Percentiles rank a stretch among this genome's conserved stretches.
These are phyloP conservation scores for Heliosperma pusillum DNA, from an alignment of 148 eudicot genomes.

Conservation along the genomic window DNA sequence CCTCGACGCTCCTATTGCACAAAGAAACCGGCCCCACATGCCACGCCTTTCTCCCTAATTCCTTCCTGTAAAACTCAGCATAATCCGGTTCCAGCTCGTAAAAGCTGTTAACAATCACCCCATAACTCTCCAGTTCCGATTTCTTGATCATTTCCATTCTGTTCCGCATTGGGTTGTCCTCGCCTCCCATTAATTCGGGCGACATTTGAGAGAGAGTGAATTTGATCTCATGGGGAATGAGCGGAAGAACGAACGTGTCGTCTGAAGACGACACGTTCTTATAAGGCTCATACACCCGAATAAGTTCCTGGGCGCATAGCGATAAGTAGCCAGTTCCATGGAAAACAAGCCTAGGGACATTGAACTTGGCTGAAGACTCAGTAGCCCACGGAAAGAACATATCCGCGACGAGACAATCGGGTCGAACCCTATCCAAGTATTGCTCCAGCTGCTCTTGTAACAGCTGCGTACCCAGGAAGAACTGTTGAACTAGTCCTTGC, in stretches of 20 bases:
- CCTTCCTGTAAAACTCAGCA: slow-evolving; percentile 21
- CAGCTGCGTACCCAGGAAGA: slow-evolving; percentile 28
- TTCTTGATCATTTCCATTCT: not conserved
- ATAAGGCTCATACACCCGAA: slow-evolving; percentile 25
- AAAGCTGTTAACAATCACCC: slow-evolving; percentile 33
- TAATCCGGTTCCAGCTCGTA: slow-evolving; percentile 36
- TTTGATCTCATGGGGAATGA: slow-evolving; percentile 25
- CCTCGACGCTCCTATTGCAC: slow-evolving; percentile 2
- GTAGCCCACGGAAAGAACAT: slow-evolving; percentile 36
- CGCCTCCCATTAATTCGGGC: not conserved
- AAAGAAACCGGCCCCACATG: slow-evolving; percentile 21
- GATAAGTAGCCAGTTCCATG: slow-evolving; percentile 31
- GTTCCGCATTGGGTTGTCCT: slow-evolving; percentile 1
- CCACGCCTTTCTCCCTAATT: slow-evolving; percentile 20
- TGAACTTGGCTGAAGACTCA: slow-evolving; percentile 25
- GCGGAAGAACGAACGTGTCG: slow-evolving; percentile 23
- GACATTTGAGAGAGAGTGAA: slow-evolving; percentile 19
- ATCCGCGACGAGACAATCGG: slow-evolving; percentile 29
- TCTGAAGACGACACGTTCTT: slow-evolving; percentile 13
- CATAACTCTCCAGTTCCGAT: slow-evolving; percentile 23
- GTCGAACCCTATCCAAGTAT: slow-evolving; percentile 26
- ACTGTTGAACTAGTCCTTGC: slow-evolving; percentile 4
- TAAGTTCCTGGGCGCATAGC: slow-evolving; percentile 11
- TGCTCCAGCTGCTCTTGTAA: slow-evolving; percentile 40
- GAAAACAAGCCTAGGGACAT: slow-evolving; percentile 29